phyloP scores from a whole-genome alignment of 495 filamentous ascomycete genomes.

The Aspergillus sparsus region DNA sequence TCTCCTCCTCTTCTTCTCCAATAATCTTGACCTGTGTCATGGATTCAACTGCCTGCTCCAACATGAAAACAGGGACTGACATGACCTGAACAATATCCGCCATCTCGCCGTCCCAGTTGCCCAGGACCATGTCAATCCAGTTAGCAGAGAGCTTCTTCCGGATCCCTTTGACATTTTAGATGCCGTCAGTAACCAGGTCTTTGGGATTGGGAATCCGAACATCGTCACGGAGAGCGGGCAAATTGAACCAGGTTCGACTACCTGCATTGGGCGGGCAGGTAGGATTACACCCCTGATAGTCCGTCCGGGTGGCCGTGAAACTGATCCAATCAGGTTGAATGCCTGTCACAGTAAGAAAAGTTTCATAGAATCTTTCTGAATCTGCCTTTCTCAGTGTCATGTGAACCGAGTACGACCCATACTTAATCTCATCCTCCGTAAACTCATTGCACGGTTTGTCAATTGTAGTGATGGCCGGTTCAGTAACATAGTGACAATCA shows the following conservation, averaged over 20 bases:
- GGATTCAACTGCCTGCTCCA: slow-evolving; percentile 5
- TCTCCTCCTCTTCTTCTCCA: slow-evolving; percentile 4
- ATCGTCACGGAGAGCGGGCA: no score
- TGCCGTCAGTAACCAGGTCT: slow-evolving; percentile 6
- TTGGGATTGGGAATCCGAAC: slow-evolving; percentile 10
- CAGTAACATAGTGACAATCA: no score
- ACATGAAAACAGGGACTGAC: slow-evolving; percentile 5
- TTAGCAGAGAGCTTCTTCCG: neutral
- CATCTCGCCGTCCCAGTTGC: neutral
- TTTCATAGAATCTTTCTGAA: no score
- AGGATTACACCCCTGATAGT: neutral
- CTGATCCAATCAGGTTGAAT: no score
- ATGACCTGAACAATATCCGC: neutral
- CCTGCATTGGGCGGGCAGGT: neutral
- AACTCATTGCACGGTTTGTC: no score
- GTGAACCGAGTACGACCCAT: no score
- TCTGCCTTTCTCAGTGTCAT: no score
- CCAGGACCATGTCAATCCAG: neutral
- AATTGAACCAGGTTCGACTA: neutral
- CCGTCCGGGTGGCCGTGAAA: no score
- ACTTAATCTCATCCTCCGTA: no score
- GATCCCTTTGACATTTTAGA: neutral
- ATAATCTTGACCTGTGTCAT: slow-evolving; percentile 14
- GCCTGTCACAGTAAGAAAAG: no score
- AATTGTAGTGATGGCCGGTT: no score